A percentile compares a stretch with the other conserved stretches of the same genome.
Evolutionary conservation across 2,329 filamentous ascomycete genomes (phyloP).

Genomic region (Sporothrix globosa): DNA sequence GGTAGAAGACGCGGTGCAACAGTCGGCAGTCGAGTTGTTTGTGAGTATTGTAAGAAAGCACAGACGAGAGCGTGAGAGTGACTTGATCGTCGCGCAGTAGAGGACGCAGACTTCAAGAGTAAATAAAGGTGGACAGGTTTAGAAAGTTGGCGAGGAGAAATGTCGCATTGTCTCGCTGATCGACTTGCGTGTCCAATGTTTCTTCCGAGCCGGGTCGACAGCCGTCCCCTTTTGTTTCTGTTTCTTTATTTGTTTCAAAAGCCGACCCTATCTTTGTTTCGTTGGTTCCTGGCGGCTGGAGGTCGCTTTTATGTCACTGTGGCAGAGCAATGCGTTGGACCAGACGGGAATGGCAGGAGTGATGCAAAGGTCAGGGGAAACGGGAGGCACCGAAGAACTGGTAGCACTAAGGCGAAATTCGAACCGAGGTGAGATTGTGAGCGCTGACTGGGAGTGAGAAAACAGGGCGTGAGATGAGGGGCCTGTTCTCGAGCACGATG

Average conservation of each 20-base stretch:
- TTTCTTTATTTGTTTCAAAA: conserved; percentile 26
- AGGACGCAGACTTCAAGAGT: too few species aligned
- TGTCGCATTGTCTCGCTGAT: not conserved
- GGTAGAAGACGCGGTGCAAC: not conserved
- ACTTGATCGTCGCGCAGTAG: not conserved
- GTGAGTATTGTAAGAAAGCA: not conserved
- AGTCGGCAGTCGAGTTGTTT: not conserved
- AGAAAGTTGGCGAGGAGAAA: not conserved
- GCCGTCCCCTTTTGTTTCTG: conserved; percentile 17
- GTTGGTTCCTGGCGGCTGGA: conserved; percentile 17
- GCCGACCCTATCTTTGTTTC: conserved; percentile 25
- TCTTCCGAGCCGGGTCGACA: not conserved
- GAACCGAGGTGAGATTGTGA: not conserved
- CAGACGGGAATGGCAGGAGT: too few species aligned
- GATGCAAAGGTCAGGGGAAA: not conserved
- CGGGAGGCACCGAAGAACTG: not conserved
- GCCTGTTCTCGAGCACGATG: not conserved
- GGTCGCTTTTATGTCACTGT: not conserved
- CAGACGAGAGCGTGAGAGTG: not conserved
- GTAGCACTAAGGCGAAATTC: not conserved
- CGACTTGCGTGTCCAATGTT: not conserved
- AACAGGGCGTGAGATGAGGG: conserved; percentile 12
- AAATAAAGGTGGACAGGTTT: not conserved
- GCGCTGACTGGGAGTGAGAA: conserved; percentile 1
- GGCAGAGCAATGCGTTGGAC: conserved; percentile 3